Evolutionary conservation across 2,329 filamentous ascomycete genomes (phyloP).

Genomic region (Ilyonectria sp.): DNA sequence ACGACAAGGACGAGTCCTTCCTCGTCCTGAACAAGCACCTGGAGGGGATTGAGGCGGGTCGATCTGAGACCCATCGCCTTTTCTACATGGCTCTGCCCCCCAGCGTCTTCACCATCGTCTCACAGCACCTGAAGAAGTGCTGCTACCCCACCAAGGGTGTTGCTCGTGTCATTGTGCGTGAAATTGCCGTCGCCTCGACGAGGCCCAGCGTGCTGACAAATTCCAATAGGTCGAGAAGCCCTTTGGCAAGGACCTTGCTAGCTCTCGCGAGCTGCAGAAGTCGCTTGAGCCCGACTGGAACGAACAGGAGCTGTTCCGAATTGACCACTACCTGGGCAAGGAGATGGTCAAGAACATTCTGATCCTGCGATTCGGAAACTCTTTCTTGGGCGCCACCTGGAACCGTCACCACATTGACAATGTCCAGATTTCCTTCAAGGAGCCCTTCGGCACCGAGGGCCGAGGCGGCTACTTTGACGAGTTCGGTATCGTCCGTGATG

Average conservation of each 20-base stretch:
- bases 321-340: conserved; percentile 99
- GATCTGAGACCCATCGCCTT: conserved; percentile 88
- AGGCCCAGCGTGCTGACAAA: conserved; percentile 37
- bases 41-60: conserved; percentile 85
- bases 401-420: conserved; percentile 99
- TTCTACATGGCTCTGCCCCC: conserved; percentile 99
- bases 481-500: conserved; percentile 98
- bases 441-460: conserved; percentile 98
- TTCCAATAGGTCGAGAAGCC: conserved; percentile 91
- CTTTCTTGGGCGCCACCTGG: conserved; percentile 98
- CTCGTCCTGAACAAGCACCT: conserved; percentile 87
- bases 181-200: conserved; percentile 54
- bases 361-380: conserved; percentile 97
- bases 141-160: conserved; percentile 95
- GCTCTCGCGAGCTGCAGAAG: conserved; percentile 94
- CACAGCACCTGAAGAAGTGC: conserved; percentile 96
- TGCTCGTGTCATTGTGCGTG: conserved; percentile 86
- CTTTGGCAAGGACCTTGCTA: conserved; percentile 96
- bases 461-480: conserved; percentile 99
- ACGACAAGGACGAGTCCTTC: conserved; percentile 97
- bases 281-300: conserved; percentile 98
- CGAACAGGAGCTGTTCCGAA: conserved; percentile 98
- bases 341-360: conserved; percentile 99
- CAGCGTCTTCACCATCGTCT: conserved; percentile 98
- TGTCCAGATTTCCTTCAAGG: conserved; percentile 99